Evolutionary conservation across 768 basidiomycete genomes (phyloP).

Genomic region (Mycena rebaudengoi): DNA sequence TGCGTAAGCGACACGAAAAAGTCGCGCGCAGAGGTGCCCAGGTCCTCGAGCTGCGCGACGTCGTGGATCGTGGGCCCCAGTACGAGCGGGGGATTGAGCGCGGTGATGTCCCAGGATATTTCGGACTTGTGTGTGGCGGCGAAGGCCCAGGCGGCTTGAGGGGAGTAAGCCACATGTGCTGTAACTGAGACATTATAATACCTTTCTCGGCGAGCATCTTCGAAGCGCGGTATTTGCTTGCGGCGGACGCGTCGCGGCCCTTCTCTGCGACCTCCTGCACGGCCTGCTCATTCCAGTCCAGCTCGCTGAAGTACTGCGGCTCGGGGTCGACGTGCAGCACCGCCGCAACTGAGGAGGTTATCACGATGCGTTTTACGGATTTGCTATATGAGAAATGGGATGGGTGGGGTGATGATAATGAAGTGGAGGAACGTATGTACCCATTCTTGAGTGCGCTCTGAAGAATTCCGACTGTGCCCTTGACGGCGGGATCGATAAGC

Average conservation of each 20-base stretch:
- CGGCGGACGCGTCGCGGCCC: slow-evolving; percentile 51
- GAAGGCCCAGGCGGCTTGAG: slow-evolving; percentile 52
- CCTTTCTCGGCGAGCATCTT: slow-evolving; percentile 75
- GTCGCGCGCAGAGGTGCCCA: no score
- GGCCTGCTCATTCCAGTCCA: slow-evolving; percentile 68
- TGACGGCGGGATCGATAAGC: slow-evolving; percentile 44
- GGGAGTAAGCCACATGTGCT: not conserved
- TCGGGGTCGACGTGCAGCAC: slow-evolving; percentile 40
- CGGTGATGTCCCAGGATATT: slow-evolving; percentile 60
- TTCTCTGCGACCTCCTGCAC: slow-evolving; percentile 55
- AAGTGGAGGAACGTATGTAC: slow-evolving; percentile 28
- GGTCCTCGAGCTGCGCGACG: no score
- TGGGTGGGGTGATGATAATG: no score
- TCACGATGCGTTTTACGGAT: slow-evolving; percentile 69
- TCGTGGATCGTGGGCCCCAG: slow-evolving; percentile 15
- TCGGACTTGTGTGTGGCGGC: slow-evolving; percentile 50
- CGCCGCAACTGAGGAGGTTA: slow-evolving; percentile 71
- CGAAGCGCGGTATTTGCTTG: slow-evolving; percentile 62
- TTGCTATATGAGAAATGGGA: slow-evolving; percentile 42
- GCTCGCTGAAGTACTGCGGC: slow-evolving; percentile 50
- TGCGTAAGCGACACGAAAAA: no score
- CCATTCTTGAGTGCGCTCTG: slow-evolving; percentile 47
- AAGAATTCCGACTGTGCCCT: slow-evolving; percentile 51
- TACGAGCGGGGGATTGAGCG: slow-evolving; percentile 65
- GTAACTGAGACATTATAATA: slow-evolving; percentile 18